Conservation (phyloP, 805 yeast species). For the Kazachstania africana region DNA sequence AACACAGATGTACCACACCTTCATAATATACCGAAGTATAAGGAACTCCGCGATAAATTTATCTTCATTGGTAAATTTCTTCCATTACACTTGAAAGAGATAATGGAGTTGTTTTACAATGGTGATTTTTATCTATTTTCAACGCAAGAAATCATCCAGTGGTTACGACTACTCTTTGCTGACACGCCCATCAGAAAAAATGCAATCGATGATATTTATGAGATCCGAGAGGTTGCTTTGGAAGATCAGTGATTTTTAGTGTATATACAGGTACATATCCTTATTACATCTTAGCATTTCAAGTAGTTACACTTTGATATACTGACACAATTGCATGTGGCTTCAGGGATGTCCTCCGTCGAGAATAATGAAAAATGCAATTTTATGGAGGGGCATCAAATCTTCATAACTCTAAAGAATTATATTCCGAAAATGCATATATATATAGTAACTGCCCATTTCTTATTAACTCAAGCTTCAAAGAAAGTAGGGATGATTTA, state of each 20-base stretch:
- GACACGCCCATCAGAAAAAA: conserved; percentile 27
- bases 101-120: conserved; percentile 30
- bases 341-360: no score
- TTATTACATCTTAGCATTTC: no score
- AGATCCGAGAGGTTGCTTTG: conserved; percentile 38
- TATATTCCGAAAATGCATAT: no score
- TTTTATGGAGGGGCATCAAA: no score
- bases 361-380: no score
- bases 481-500: no score
- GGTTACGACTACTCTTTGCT: conserved; percentile 31
- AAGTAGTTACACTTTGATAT: no score
- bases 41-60: conserved; percentile 20
- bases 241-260: conserved; percentile 9
- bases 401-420: no score
- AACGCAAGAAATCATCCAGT: conserved; percentile 27
- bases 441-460: no score
- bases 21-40: conserved; percentile 10
- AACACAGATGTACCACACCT: conserved; percentile 14
- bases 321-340: no score
- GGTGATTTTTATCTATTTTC: conserved; percentile 31
- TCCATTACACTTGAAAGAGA: conserved; percentile 30
- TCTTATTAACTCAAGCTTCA: no score
- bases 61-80: conserved; percentile 17
- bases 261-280: no score
- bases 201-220: conserved; percentile 29